Evolutionary conservation across 2,329 filamentous ascomycete species (phyloP), one percentile per base, ranked within the genome.

Genomic region (Ceratocystis papillata): DNA sequence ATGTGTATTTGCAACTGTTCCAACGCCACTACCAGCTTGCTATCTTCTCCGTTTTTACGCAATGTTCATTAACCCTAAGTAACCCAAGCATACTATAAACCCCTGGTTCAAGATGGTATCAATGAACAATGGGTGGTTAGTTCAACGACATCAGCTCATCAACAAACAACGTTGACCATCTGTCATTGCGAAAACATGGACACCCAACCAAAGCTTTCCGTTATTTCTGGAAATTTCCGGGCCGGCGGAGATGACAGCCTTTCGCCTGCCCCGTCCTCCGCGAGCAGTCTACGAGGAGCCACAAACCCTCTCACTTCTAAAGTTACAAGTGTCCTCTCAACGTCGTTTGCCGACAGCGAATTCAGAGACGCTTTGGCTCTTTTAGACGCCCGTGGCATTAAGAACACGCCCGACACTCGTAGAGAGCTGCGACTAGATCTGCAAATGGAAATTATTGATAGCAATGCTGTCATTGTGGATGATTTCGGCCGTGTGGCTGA

Each of bases 401-500:
- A 81, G 65, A 96, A 96, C 73, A 89, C 85, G 12, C 81, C 89
- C 8, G 88, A 92, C 70, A 87, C 86, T 2, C 83, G 94, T 63
- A 85, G 93, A 5, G 87, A 89, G 67, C 77, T 97, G 17, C 85
- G 92, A 17, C 76, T 96, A 0, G 86, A 95, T 73, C 81, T 96
- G 1, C 91, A 97, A 73, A 93, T 88, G 74, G 92, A 97, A 73
- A 89, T 96, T 46, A 92, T 97, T 66, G 85, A 93, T 70, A 91
- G 88, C 76, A 96, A 97, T 83, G 91, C 89, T 62, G 85, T 90
- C 69, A 89, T 97, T 69, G 85, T 97, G 67, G 80, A 84, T 65
- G 90, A 96, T 73, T 97, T 97, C 76, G 90, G 91, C 45, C 82
- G 86, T 65, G 90, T 99, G 69, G 90, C 92, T 37, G 89, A 95